Conservation (phyloP, 2,329 filamentous ascomycete genomes). For the Penicillium nordicum region DNA sequence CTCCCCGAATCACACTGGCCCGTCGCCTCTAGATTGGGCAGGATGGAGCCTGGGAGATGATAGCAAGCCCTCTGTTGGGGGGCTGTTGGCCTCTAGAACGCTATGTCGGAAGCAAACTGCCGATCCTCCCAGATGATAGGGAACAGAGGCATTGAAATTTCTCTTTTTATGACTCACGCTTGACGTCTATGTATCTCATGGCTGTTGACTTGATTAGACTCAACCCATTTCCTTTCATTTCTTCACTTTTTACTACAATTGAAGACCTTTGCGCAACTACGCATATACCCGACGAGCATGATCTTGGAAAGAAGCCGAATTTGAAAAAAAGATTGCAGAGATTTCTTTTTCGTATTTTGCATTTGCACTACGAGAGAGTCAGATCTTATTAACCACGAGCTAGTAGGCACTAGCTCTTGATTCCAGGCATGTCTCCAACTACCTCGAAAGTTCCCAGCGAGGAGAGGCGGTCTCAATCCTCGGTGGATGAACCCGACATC, state of each 20-base stretch:
- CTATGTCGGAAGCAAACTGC: background rate
- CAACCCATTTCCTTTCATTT: background rate
- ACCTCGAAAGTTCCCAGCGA: conserved; percentile 15
- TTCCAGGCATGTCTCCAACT: conserved; percentile 11
- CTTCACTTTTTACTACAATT: background rate
- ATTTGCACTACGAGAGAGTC: background rate
- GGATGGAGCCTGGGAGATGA: conserved; percentile 4
- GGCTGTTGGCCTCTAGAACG: background rate
- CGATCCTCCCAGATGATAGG: conserved; percentile 1
- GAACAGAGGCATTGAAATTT: background rate
- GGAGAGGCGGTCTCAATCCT: conserved; percentile 3
- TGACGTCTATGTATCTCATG: background rate
- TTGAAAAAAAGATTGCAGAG: background rate
- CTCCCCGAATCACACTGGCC: conserved; percentile 10
- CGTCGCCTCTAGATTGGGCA: background rate
- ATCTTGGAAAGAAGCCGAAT: conserved; percentile 11
- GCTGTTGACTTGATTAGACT: background rate
- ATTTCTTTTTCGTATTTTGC: background rate
- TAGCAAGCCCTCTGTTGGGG: background rate
- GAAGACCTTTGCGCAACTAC: background rate
- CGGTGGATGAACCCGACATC: conserved; percentile 10
- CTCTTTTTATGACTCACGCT: conserved; percentile 16
- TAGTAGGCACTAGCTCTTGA: background rate
- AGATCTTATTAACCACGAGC: background rate
- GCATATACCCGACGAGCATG: background rate